Evolutionary conservation across 176 grass and related monocot genomes (phyloP).

Genomic region (Oryza rufipogon): DNA sequence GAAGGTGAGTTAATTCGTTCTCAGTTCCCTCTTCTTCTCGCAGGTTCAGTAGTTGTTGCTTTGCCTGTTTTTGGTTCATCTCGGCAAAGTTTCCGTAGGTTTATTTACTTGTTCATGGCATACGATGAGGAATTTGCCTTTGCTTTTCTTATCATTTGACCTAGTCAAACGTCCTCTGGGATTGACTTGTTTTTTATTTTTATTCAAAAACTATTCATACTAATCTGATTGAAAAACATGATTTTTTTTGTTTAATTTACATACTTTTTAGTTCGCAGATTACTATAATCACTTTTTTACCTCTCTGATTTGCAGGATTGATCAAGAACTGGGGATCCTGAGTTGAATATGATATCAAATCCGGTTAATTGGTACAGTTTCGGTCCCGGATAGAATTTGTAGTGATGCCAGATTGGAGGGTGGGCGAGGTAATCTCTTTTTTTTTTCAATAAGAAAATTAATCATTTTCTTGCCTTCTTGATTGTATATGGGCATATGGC

Average conservation of each 20-base stretch:
- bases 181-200: background rate
- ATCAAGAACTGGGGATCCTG: conserved; percentile 40
- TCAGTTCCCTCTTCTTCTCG: background rate
- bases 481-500: conserved; percentile 18
- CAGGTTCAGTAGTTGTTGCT: too few species aligned
- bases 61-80: background rate
- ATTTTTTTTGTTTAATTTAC: background rate
- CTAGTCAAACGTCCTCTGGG: background rate
- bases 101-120: background rate
- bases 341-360: conserved; percentile 72
- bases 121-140: background rate
- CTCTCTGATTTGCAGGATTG: conserved; percentile 31
- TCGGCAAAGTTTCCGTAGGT: background rate
- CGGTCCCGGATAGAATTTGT: conserved; percentile 63
- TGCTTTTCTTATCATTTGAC: background rate
- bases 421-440: conserved; percentile 48
- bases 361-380: conserved; percentile 48
- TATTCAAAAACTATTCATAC: background rate
- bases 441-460: background rate
- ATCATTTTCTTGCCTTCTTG: conserved; percentile 11
- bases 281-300: background rate
- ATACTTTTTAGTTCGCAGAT: background rate
- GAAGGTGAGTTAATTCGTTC: conserved; percentile 16
- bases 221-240: background rate
- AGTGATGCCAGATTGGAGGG: conserved; percentile 70